A percentile compares a stretch with the other conserved stretches of the same genome.
These are phyloP conservation scores for Hysterium pulicare DNA, from an alignment of 2,329 filamentous ascomycete species.

Conservation along the genomic window DNA sequence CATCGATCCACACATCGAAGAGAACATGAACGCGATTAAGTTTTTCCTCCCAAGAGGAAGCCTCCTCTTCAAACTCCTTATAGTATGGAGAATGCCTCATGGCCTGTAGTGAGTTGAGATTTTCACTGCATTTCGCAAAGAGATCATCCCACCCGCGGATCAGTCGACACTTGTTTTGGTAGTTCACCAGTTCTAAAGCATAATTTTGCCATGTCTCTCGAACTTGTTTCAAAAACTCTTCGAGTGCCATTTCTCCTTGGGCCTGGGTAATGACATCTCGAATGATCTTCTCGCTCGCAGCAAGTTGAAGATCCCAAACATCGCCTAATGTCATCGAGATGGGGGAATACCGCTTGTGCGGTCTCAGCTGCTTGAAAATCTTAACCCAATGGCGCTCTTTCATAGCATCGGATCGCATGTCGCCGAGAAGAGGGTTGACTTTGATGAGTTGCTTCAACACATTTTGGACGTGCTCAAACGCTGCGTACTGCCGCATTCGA, in stretches of 20 bases:
- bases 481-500: constrained; percentile 97
- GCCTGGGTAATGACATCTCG: constrained; percentile 92
- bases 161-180: constrained; percentile 95
- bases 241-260: constrained; percentile 95
- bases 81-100: constrained; percentile 99
- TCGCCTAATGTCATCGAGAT: constrained; percentile 96
- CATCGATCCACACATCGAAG: constrained; percentile 99
- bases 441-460: constrained; percentile 85
- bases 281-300: constrained; percentile 81
- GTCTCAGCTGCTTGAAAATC: constrained; percentile 94
- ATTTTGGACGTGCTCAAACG: constrained; percentile 97
- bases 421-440: constrained; percentile 80
- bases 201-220: constrained; percentile 97
- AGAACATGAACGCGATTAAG: constrained; percentile 95
- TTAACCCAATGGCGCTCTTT: constrained; percentile 96
- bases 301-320: constrained; percentile 94
- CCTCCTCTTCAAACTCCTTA: constrained; percentile 98
- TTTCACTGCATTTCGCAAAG: constrained; percentile 97
- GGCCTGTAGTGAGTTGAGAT: constrained; percentile 92
- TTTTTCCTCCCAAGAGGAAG: constrained; percentile 95
- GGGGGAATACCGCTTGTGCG: constrained; percentile 88
- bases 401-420: constrained; percentile 94
- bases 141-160: constrained; percentile 98
- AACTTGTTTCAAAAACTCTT: constrained; percentile 95
- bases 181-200: constrained; percentile 87